Evolutionary conservation across 192 early-diverging fungal genomes (phyloP), one percentile per base, ranked within the genome.

Genomic region (Spizellomyces sp.): DNA sequence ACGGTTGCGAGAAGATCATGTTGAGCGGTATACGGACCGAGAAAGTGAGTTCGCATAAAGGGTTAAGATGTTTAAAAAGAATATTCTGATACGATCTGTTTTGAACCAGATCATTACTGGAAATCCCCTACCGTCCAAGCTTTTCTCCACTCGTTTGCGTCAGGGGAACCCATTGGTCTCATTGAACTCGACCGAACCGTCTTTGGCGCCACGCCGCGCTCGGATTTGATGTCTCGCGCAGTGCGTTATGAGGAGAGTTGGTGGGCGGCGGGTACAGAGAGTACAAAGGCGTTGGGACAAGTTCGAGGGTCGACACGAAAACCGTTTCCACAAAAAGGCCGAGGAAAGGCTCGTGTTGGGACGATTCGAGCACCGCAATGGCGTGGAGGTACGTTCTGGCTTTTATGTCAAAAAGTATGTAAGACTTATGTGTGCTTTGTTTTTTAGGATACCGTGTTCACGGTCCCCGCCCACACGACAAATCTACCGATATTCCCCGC

Each of bases 261-360:
- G 78, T 70, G 79, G 77, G 86, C 90, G 61, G 90, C 91, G 75
- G 95, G 94, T 48, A 98, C 96, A 8, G 90, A 91, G 58, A 89
- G 83, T 57, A 87, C 93, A 43, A 94, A 94, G 71, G 82, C 83
- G 15, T 84, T 91, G 64, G 85, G 89, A 48, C 92, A 95, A 70
- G 95, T 98, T 43, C 84, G 92, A 22, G 95, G 95, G 45, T 88
- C 92, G 1, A 87, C 89, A 48, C 76, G 86, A 52, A 98, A 98
- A 79, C 79, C 84, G 10, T 88, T 89, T 57, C 93, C 91, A 44
- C 96, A 98, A 77, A 98, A 98, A 79, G 96, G 96, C 14, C 85
- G 94, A 42, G 96, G 96, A 75, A 87, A 84, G 75, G 95, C 96
- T n/a, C 84, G 96, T 67, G 89, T 93, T 19, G 94, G 95, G 27